Percentiles rank a stretch among this genome's conserved stretches.
These are phyloP conservation scores for Biscogniauxia sp. DNA, from an alignment of 2,329 filamentous ascomycete genomes.

Conservation along the genomic window DNA sequence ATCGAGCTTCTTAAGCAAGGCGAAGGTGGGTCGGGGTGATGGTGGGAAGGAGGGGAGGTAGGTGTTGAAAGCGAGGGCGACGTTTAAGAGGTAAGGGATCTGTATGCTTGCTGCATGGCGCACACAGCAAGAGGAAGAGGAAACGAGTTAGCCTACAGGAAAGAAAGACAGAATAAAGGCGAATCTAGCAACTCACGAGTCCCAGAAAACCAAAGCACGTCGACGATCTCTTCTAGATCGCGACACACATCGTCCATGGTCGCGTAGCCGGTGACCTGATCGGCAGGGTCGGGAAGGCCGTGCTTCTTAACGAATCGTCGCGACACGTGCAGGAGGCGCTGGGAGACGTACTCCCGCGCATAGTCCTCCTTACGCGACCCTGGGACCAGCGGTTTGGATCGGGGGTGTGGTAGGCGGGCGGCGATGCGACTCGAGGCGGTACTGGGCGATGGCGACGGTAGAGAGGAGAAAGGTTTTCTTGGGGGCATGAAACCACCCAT, in stretches of 20 bases:
- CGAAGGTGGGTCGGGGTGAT: slow-evolving; percentile 65
- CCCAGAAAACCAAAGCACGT: slow-evolving; percentile 82
- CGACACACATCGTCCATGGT: slow-evolving; percentile 68
- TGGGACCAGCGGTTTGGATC: slow-evolving; percentile 49
- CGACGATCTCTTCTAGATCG: slow-evolving; percentile 72
- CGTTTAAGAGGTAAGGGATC: slow-evolving; percentile 76
- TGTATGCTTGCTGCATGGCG: slow-evolving; percentile 65
- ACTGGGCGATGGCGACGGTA: slow-evolving; percentile 56
- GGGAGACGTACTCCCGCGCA: slow-evolving; percentile 56
- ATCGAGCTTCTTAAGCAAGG: slow-evolving; percentile 74
- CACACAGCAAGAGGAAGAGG: not conserved
- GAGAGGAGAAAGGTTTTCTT: slow-evolving; percentile 25
- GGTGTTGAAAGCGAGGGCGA: slow-evolving; percentile 70
- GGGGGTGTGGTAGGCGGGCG: slow-evolving; percentile 53
- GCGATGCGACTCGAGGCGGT: slow-evolving; percentile 40
- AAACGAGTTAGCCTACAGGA: not conserved
- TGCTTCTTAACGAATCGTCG: slow-evolving; percentile 62
- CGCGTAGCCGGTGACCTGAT: slow-evolving; percentile 51
- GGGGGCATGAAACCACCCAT: slow-evolving; percentile 51
- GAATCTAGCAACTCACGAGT: slow-evolving; percentile 65
- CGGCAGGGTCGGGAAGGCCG: slow-evolving; percentile 42
- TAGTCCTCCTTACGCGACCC: slow-evolving; percentile 61
- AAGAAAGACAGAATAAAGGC: not conserved
- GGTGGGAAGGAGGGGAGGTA: slow-evolving; percentile 73
- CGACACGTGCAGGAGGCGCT: slow-evolving; percentile 50